Percentiles rank a stretch among this genome's conserved stretches.
phyloP scores from a whole-genome alignment of 2,329 filamentous ascomycete species.

The Fusarium hostae region DNA sequence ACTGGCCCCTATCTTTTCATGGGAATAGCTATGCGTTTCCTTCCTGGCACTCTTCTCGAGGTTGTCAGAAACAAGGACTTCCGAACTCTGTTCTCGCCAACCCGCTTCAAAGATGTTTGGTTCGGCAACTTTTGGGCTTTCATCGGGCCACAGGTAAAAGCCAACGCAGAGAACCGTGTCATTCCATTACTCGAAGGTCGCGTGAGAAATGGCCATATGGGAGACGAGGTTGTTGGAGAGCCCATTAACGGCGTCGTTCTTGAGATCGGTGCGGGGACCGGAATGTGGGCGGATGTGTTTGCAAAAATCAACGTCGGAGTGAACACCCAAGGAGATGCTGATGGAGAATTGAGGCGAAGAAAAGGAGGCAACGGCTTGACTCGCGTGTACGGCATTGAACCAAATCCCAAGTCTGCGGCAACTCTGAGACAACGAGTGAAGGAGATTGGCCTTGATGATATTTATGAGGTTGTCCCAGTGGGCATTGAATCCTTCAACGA shows the following conservation, averaged over 20 bases:
- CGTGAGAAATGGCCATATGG: constrained; percentile 51
- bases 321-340: neutral
- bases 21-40: constrained; percentile 56
- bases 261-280: constrained; percentile 71
- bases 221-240: constrained; percentile 48
- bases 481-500: constrained; percentile 68
- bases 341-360: constrained; percentile 37
- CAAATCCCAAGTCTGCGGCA: constrained; percentile 65
- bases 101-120: constrained; percentile 61
- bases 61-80: constrained; percentile 53
- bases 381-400: constrained; percentile 72
- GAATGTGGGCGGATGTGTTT: constrained; percentile 70
- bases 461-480: constrained; percentile 71
- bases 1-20: constrained; percentile 66
- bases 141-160: constrained; percentile 62
- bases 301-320: constrained; percentile 42
- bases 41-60: constrained; percentile 61
- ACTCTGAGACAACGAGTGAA: constrained; percentile 59
- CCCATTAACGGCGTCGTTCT: constrained; percentile 64
- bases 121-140: constrained; percentile 71
- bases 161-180: constrained; percentile 56
- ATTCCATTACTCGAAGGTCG: constrained; percentile 66
- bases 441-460: constrained; percentile 63
- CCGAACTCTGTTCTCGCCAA: constrained; percentile 54
- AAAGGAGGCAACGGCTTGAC: constrained; percentile 47